Evolutionary conservation across 2,329 filamentous ascomycete species (phyloP), one percentile per base, ranked within the genome.

Genomic region (Aspergillus thermomutatus): DNA sequence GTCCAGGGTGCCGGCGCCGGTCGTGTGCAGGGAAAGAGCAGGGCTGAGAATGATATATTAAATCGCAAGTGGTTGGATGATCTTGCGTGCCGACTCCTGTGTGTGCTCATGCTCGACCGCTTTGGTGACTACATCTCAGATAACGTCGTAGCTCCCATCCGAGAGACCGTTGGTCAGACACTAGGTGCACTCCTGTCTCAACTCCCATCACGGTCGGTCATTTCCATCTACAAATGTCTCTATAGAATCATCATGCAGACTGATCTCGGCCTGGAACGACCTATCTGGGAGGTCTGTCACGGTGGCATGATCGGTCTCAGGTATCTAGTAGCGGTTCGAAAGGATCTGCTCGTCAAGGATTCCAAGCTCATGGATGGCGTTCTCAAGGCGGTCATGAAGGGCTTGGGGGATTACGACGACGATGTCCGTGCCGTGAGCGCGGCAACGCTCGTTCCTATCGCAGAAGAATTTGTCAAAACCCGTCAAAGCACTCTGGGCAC

Each of bases 91-190:
- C 89, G 94, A 26, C 83, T 99, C 50, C 93, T 92, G 73, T 96
- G 91, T 71, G 92, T 99, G 52, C 88, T 99, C 67, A 97, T 99
- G 87, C 86, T 99, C 17, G 94, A 99, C 76, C 87, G 92, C 53
- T 99, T 99, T 70, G 95, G 92, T 55, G 94, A 99, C 70, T 99
- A 97, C 77, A 94, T 95, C 57, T 96, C 92, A 4, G 94, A 99
- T 73, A 99, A 91, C 53, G 96, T 95, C 0, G 92, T 99, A 43
- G 94, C 94, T 0, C 94, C 94, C 0, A 97, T 99, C 61, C 84
- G 94, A 62, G 94, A 99, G 77, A 96, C 92, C 0, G 90, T 96
- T 43, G 94, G 94, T 48, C 94, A 99, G 75, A 93, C 92, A 2
- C 80, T 99, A 14, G 95, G 93, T 65, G 91, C 93, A 11, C 85